A percentile compares a stretch with the other conserved stretches of the same genome.
Evolutionary conservation across 1,284 basidiomycete species (phyloP).

Genomic region (Chondrostereum purpureum): DNA sequence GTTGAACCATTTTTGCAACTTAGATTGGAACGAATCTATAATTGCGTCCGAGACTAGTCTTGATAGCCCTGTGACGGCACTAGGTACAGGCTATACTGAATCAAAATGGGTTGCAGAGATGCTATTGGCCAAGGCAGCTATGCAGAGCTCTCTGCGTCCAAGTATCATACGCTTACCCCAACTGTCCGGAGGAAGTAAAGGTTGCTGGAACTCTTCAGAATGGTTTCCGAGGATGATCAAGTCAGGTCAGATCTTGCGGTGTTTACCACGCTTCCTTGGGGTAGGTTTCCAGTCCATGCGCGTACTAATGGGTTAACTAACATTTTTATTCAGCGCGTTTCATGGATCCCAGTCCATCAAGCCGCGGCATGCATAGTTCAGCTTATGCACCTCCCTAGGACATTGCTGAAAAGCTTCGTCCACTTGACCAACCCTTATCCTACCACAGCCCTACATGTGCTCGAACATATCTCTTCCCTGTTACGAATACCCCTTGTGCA

Average conservation of each 20-base stretch:
- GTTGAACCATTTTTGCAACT: neutral
- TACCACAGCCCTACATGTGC: no score
- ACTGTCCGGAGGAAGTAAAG: slow-evolving; percentile 12
- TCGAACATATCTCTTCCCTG: no score
- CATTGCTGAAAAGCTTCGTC: no score
- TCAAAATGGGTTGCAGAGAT: slow-evolving; percentile 22
- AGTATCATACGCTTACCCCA: slow-evolving; percentile 21
- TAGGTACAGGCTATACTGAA: slow-evolving; percentile 19
- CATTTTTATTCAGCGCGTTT: no score
- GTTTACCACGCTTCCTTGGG: no score
- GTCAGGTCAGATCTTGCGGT: slow-evolving; percentile 7
- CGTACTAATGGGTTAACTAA: no score
- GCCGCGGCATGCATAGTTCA: no score
- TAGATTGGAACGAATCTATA: slow-evolving; percentile 7
- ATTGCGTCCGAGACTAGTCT: slow-evolving; percentile 9
- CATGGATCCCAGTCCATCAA: no score
- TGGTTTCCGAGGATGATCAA: slow-evolving; percentile 1
- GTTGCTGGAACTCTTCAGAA: slow-evolving; percentile 8
- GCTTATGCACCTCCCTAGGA: no score
- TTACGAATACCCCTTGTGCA: no score
- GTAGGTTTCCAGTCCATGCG: no score
- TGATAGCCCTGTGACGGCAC: slow-evolving; percentile 15
- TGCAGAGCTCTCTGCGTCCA: slow-evolving; percentile 13
- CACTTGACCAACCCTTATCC: no score
- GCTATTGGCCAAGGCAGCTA: slow-evolving; percentile 15